These are phyloP conservation scores for Camelina laxa DNA, from an alignment of 345 rosid genomes.

Conservation along the genomic window DNA sequence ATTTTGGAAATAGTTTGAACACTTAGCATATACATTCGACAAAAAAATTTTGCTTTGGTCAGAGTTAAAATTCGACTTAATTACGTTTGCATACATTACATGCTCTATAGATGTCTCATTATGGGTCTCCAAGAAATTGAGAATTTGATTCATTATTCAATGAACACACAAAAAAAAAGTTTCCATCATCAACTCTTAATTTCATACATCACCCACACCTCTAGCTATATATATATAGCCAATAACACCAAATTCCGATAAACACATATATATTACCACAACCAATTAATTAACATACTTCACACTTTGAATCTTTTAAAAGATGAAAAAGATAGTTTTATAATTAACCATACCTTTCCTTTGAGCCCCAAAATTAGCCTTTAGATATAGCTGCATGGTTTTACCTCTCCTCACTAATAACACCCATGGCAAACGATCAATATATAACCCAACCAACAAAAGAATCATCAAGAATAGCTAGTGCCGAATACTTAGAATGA, in stretches of 20 bases:
- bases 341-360: slow-evolving; percentile 35
- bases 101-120: neutral
- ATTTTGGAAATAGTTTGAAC: neutral
- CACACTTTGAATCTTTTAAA: slow-evolving; percentile 31
- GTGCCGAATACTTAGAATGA: slow-evolving; percentile 35
- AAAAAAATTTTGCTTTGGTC: neutral
- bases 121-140: neutral
- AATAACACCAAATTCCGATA: slow-evolving; percentile 30
- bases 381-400: slow-evolving; percentile 28
- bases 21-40: slow-evolving; percentile 1
- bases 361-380: slow-evolving; percentile 36
- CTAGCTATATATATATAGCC: slow-evolving; percentile 34
- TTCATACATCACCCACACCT: slow-evolving; percentile 35
- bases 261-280: slow-evolving; percentile 23
- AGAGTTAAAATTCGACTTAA: slow-evolving; percentile 7
- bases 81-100: neutral
- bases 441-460: slow-evolving; percentile 46
- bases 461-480: slow-evolving; percentile 38
- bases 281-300: slow-evolving; percentile 26
- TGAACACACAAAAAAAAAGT: slow-evolving; percentile 30
- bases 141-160: slow-evolving; percentile 14
- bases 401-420: slow-evolving; percentile 19
- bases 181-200: slow-evolving; percentile 16
- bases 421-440: slow-evolving; percentile 28
- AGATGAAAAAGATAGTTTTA: neutral